Base-by-base conservation (phyloP, 1,139 yeast species). In the Chernovozyma sophiae-reginae region DNA sequence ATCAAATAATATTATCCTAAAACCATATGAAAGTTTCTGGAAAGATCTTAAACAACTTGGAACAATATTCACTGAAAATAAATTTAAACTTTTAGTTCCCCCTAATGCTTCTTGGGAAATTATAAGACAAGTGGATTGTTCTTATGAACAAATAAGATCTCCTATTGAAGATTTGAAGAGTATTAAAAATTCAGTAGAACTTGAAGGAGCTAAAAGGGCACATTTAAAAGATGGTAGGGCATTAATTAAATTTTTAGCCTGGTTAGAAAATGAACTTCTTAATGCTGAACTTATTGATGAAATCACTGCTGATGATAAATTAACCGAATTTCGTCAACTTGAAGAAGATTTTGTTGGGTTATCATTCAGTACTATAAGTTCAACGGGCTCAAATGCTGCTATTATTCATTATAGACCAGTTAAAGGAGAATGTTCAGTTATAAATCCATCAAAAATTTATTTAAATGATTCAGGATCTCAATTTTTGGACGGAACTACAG, bases 401-500 rank as follows among this genome's bases (percentile, higher is more conserved):
- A 72, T 92, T 11, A 87, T 94, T 45, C 99, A 94, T 59, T 94
- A 94, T 59, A 67, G 85, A 15, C 98, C 68, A n/a, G 48, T 52
- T 6, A 55, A 58, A 37, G 82, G 74, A 24, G 66, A 74, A 24
- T 79, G 86, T 42, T 63, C 85, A 3, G 68, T 78, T 49, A 82
- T 94, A 40, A 81, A 86, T 49, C 89, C 90, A 14, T 65, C 75
- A 34, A 83, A 86, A 53, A 75, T 89, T 20, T 92, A 90, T 56
- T 69, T 94, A 43, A 79, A 87, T 53, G 99, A 94, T 59, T 81
- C 96, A 3, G 98, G 99, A 5, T 83, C 95, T 2, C 99, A 94
- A 56, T 94, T 84, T 55, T 64, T 81, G 35, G 97, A 90, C 45
- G 99, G 98, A 25, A 92, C 98, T 1, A 92, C 98, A 1, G 98